Base-by-base conservation (phyloP, 306 rosid genomes). In the Pyrus betulifolia region DNA sequence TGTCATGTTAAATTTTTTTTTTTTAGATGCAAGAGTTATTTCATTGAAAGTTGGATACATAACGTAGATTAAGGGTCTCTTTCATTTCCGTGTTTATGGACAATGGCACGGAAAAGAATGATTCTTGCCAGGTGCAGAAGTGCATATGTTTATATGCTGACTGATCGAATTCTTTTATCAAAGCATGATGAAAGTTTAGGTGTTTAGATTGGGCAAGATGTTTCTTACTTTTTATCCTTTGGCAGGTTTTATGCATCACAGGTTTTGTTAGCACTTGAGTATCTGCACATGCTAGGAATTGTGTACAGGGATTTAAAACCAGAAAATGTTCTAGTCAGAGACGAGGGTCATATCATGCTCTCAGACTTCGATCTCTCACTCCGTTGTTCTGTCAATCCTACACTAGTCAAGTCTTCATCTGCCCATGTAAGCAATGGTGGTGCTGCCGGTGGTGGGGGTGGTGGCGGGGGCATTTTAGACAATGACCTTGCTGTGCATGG, bases 331-430 rank as follows among this genome's bases (percentile, higher is more conserved):
- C 71, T 93, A 72, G 97, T 91, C 14, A 85, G 97, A 83, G 97
- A 91, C 21, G 97, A 86, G 76, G 98, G 98, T 15, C 98, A 93
- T 71, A 93, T 93, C 85, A 93, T 93, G 98, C 98, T 93, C 82
- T 93, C 98, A 2, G 98, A 93, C 85, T 93, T 93, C 5, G 98
- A 93, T 72, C 80, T 93, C 67, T 93, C 98, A 14, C 93, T 93
- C 10, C 96, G 98, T 71, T 93, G 98, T 74, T 89, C 98, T 0
- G 98, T 93, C 38, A 76, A 77, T 80, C 98, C 98, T 17, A 91
- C 89, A 5, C 93, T 93, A 1, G 95, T 93, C 64, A 93, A 93
- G 78, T 89, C 98, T 17, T 89, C 98, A 64, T 86, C 96, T 4
- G 80, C 81, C 25, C 86, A 82, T 31, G 76, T 25, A 31, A 62